Percentiles rank a stretch among this genome's conserved stretches.
Evolutionary conservation across 78 protist genomes (phyloP).

Genomic region (Acrasis kona): DNA sequence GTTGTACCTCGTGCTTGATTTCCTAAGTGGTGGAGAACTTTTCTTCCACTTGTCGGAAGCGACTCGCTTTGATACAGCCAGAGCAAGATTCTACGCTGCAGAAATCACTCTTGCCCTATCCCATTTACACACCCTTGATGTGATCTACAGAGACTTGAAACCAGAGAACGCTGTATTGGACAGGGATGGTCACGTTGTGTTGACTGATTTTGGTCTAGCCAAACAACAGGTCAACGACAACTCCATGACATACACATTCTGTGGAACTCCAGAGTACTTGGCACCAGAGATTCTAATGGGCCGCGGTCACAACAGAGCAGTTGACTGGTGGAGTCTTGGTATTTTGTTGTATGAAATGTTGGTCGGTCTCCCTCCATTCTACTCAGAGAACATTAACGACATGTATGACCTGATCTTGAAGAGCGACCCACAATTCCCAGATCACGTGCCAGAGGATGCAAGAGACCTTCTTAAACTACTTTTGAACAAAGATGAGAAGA

Average conservation of each 20-base stretch:
- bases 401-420: constrained; percentile 52
- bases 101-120: constrained; percentile 80
- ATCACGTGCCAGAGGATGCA: not conserved
- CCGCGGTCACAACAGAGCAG: constrained; percentile 61
- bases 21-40: constrained; percentile 80
- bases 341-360: constrained; percentile 80
- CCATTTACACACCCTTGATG: constrained; percentile 68
- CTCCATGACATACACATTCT: not conserved
- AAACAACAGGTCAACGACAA: constrained; percentile 36
- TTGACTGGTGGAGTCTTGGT: constrained; percentile 80
- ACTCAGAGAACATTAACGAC: constrained; percentile 38
- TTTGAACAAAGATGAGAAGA: not conserved
- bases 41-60: constrained; percentile 43
- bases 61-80: constrained; percentile 30
- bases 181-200: constrained; percentile 8
- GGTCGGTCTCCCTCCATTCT: constrained; percentile 78
- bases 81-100: constrained; percentile 75
- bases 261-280: constrained; percentile 47
- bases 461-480: not conserved
- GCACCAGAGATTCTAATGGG: constrained; percentile 73
- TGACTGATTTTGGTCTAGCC: constrained; percentile 33
- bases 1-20: constrained; percentile 66
- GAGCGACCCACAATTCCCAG: constrained; percentile 15
- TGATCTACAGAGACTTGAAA: constrained; percentile 72
- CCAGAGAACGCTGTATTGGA: constrained; percentile 36